Base-by-base conservation (phyloP, 257 asterid genomes). In the Phtheirospermum japonicum region DNA sequence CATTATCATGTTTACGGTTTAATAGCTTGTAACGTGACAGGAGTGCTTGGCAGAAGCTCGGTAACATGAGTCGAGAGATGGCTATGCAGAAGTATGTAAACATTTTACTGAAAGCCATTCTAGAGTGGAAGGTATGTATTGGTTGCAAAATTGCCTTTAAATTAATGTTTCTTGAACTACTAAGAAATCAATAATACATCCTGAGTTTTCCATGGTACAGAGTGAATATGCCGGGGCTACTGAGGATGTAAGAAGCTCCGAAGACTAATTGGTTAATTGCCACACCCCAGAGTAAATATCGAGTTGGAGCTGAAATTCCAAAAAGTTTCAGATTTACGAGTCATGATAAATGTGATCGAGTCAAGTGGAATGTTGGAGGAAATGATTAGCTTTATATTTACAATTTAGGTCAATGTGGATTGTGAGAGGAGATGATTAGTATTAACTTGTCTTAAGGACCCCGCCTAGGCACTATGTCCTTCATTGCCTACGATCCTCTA, bases 71-170 rank as follows among this genome's bases (percentile, higher is more conserved):
- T n/a, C n/a, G n/a, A n/a, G n/a, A n/a, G n/a, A n/a, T 61, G 64
- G 91, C 91, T 9, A 86, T 86, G 95, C 87, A 86, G 70, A 77
- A 81, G 19, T 86, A 86, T 33, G 37, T 82, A 26, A 56, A 65
- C 63, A 68, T 71, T 67, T 82, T 86, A n/a, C 75, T 77, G 0
- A 32, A 69, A 50, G 72, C 71, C 59, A 57, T 78, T 62, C 84
- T 83, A 4, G 73, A 49, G 9, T 86, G 89, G 95, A 79, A 75
- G 78, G 76, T 65, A 45, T 14, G 6, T 5, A 4, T 0, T 9
- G 48, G 9, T 3, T 14, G 5, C 2, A 14, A 1, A 12, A 14
- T 45, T 12, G 4, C 23, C 2, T 14, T 26, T 39, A n/a, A 40
- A 40, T 18, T 2, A 13, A 9, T n/a, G 9, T 43, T 42, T 61